Evolutionary conservation across 768 basidiomycete species (phyloP), one percentile per base, ranked within the genome.

Genomic region (Pisolithus albus): DNA sequence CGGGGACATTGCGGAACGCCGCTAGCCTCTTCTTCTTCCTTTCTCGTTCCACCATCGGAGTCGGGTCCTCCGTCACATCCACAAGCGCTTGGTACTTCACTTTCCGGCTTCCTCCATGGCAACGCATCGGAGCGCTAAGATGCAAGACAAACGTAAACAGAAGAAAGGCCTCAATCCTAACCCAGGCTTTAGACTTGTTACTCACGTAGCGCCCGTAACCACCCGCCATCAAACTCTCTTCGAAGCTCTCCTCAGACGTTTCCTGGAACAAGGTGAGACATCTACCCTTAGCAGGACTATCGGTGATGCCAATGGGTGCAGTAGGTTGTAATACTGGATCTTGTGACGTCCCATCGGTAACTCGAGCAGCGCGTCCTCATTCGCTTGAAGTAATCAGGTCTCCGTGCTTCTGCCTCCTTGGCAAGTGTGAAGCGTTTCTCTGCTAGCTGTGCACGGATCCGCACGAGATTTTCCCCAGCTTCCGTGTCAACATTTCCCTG

Each of bases 221-320:
- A 28, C 86, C 86, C 18, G 86, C 86, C 79, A 88, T 86, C 39
- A 89, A 64, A 58, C 86, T 86, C 67, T 90, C 87, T 60, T 90
- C 88, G 58, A 90, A 89, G 60, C 86, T 89, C 66, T 87, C 86
- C 43, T 87, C 86, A 4, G 84, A 85, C 0, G 86, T 88, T 68
- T 88, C 86, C 64, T 88, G 86, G 64, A 89, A 90, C 38, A 91
- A 65, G 56, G 81, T 83, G 34, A 89, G 70, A 47, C 86, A 74
- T 51, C 88, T 73, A 1, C 88, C 88, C 67, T 84, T 88, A 50
- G 73, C 65, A 0, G 88, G 86, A 58, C 80, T 88, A 56, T 84
- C 81, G 57, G 76, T 77, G 24, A 89, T 81, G 15, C 85, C 86
- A 28, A 87, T 69, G 30, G 70, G 59, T 15, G 43, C 46, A 15